Base-by-base conservation (phyloP, 1,284 basidiomycete genomes). In the Ceraceosorus guamensis region DNA sequence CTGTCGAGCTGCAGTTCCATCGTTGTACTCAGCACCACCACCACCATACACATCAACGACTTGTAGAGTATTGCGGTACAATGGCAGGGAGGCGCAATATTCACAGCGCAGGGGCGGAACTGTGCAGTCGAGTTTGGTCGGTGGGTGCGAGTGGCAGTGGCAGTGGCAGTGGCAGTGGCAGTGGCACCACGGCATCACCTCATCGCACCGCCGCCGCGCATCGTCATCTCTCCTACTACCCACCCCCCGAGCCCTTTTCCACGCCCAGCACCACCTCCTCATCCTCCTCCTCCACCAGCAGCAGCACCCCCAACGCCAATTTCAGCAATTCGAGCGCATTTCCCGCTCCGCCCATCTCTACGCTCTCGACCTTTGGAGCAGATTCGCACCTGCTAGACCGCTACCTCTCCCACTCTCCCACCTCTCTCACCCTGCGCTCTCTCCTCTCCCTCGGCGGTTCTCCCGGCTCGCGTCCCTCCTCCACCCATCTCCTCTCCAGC, bases 381-480 rank as follows among this genome's bases (percentile, higher is more conserved):
- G 65, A 68, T 8, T 68, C 72, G 10, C 59, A 62, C 13, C 63
- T 71, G 1, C 63, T 75, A 33, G 59, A 64, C 1, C 57, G 59
- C 43, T 66, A 65, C 46, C 60, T 74, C 31, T 63, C 66, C 7
- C 50, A 63, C 5, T 62, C 61, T 43, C 73, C 73, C 16, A 68
- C 68, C 1, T 65, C 66, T 0, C 61, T 75, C 18, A 71, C 73
- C 2, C 55, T 75, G 2, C 61, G 64, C 14, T 61, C 70, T 35
- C 65, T 75, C 34, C 66, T 75, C 51, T 56, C 62, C 0, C 65
- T 72, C 49, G 67, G 70, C 33, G 63, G 69, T 13, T 60, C 60
- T 44, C 67, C 73, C 0, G 65, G 69, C 10, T 55, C 62, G 47
- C 59, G 69, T 0, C 60, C 69, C 11, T 62, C 61, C 6, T 55